These are phyloP conservation scores for Blastomyces gilchristii DNA, from an alignment of 2,329 filamentous ascomycete species.

Conservation along the genomic window DNA sequence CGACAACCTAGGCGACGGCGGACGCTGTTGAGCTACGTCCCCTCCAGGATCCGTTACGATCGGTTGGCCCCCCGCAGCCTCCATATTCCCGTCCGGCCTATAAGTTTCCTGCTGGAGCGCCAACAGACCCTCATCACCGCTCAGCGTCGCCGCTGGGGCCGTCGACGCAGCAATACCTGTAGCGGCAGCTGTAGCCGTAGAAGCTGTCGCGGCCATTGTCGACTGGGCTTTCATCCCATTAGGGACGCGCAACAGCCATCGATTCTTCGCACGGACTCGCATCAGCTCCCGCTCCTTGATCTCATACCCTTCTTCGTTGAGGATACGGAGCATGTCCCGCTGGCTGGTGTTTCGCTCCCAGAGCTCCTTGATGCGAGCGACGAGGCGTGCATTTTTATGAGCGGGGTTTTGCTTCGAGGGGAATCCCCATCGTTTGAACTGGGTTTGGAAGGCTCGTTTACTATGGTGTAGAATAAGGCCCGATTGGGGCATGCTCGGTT, in stretches of 20 bases:
- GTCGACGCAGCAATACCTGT: no score
- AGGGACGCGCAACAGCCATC: slow-evolving; percentile 54
- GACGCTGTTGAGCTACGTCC: slow-evolving; percentile 9
- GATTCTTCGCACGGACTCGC: slow-evolving; percentile 57
- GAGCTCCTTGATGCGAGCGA: slow-evolving; percentile 61
- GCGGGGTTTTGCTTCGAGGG: slow-evolving; percentile 63
- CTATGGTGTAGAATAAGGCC: slow-evolving; percentile 34
- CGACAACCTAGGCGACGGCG: slow-evolving; percentile 29
- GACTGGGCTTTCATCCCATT: slow-evolving; percentile 45
- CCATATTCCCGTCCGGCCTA: slow-evolving; percentile 23
- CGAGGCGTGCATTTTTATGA: slow-evolving; percentile 57
- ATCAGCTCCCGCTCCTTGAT: slow-evolving; percentile 63
- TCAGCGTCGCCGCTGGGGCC: slow-evolving; percentile 12
- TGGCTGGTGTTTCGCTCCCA: slow-evolving; percentile 67
- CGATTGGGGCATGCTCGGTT: neutral
- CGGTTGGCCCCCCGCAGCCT: slow-evolving; percentile 15
- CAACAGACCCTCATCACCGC: slow-evolving; percentile 31
- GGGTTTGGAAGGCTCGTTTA: slow-evolving; percentile 65
- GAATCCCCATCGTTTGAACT: slow-evolving; percentile 71
- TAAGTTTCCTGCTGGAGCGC: slow-evolving; percentile 33
- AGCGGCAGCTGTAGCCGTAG: neutral
- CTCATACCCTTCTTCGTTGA: slow-evolving; percentile 62
- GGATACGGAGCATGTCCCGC: slow-evolving; percentile 59
- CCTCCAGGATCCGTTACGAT: neutral
- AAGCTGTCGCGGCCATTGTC: slow-evolving; percentile 15